Evolutionary conservation across 2,329 filamentous ascomycete species (phyloP).

Genomic region (Elsinoe ampelina): DNA sequence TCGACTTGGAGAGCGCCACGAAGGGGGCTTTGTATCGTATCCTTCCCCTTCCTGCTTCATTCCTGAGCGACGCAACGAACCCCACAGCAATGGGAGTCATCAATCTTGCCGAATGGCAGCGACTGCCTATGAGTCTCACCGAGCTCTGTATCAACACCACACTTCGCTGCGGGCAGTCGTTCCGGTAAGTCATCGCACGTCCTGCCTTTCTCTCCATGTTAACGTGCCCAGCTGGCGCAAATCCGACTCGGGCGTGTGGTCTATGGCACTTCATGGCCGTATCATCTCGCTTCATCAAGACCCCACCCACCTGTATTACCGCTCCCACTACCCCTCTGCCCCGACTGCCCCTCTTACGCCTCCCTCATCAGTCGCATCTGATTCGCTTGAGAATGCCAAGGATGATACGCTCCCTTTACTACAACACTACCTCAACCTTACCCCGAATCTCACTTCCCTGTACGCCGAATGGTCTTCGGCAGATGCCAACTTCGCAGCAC

Average conservation of each 20-base stretch:
- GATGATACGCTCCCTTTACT: conserved; percentile 63
- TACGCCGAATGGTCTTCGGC: conserved; percentile 81
- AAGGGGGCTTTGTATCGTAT: too few relatives aligned
- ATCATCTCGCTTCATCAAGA: conserved; percentile 83
- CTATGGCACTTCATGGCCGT: conserved; percentile 75
- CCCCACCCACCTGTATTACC: conserved; percentile 66
- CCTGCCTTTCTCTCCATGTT: neutral
- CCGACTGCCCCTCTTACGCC: conserved; percentile 30
- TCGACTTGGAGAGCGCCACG: too few relatives aligned
- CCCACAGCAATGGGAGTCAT: conserved; percentile 29
- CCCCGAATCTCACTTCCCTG: conserved; percentile 61
- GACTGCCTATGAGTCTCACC: conserved; percentile 68
- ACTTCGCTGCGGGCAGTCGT: conserved; percentile 88
- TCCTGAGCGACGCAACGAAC: too few relatives aligned
- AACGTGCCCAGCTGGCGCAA: conserved; percentile 63
- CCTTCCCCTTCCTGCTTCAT: too few relatives aligned
- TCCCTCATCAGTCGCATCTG: conserved; percentile 29
- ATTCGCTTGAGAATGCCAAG: conserved; percentile 27
- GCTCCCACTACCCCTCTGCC: conserved; percentile 48
- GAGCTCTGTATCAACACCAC: conserved; percentile 95
- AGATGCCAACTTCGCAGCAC: conserved; percentile 81
- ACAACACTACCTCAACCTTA: conserved; percentile 77
- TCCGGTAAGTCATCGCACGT: conserved; percentile 45
- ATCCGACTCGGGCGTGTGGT: conserved; percentile 72
- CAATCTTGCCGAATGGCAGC: conserved; percentile 70